These are phyloP conservation scores for Corinectria fuckeliana DNA, from an alignment of 2,329 filamentous ascomycete species.

Conservation along the genomic window DNA sequence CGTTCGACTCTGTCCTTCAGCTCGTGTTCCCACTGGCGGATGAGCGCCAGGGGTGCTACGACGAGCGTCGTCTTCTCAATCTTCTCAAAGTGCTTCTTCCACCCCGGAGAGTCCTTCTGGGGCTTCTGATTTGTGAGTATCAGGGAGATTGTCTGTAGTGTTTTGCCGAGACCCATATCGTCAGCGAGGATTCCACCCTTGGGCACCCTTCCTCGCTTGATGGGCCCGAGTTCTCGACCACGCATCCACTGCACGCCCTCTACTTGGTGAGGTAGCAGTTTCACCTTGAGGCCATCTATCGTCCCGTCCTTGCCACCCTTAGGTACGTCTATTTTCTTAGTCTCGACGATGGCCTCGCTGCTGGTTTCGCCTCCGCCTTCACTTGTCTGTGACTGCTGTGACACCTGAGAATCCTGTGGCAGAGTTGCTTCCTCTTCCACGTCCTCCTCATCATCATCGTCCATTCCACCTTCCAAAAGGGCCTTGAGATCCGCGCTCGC, in stretches of 20 bases:
- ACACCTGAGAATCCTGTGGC: constrained; percentile 7
- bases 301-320: constrained; percentile 54
- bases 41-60: constrained; percentile 89
- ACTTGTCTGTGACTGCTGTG: constrained; percentile 22
- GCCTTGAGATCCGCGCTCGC: constrained; percentile 81
- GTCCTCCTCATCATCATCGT: constrained; percentile 70
- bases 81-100: constrained; percentile 72
- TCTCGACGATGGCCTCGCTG: neutral
- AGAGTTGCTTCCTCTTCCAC: constrained; percentile 44
- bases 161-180: constrained; percentile 98
- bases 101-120: constrained; percentile 58
- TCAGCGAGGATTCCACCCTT: constrained; percentile 96
- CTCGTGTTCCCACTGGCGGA: constrained; percentile 96
- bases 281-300: constrained; percentile 83
- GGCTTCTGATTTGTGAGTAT: constrained; percentile 84
- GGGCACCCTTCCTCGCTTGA: constrained; percentile 81
- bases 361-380: constrained; percentile 27
- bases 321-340: constrained; percentile 33
- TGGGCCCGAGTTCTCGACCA: constrained; percentile 84
- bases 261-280: constrained; percentile 90
- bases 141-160: constrained; percentile 88
- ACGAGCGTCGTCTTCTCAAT: constrained; percentile 85
- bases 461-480: constrained; percentile 80
- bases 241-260: constrained; percentile 96
- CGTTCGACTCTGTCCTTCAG: constrained; percentile 81